Base-by-base conservation (phyloP, 2,329 filamentous ascomycete species). In the Fusarium staphyleae region DNA sequence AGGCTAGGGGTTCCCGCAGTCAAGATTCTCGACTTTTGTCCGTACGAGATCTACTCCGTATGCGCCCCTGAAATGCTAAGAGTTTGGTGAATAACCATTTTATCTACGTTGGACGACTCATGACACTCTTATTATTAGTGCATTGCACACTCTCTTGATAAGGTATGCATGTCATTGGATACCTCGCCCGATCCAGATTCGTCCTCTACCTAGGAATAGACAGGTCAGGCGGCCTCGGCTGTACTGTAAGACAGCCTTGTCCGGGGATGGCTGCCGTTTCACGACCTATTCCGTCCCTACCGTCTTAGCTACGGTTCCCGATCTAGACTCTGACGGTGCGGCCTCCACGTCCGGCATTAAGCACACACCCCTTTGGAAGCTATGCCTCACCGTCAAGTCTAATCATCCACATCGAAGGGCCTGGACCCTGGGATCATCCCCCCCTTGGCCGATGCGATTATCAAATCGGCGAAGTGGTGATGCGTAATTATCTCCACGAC, bases 351-450 rank as follows among this genome's bases (percentile, higher is more conserved):
- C 37, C 19, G 39, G 41, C 47, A 34, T 42, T 63, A 62, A 49
- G 33, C 29, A 43, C 51, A 66, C 61, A 36, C 48, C 63, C 55
- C 43, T 35, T 13, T 37, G 19, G 7, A 29, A 52, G 34, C 45
- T 41, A 55, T 28, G 41, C 28, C 41, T 45, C 60, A 53, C 58
- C 55, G 53, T 66, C 60, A 54, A 41, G 37, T 48, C 55, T 42
- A 18, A 42, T 32, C 41, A 56, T 51, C 52, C 57, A 61, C 48
- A 56, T 66, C 60, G 63, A 66, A 65, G 60, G 63, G 63, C 63
- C 63, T 65, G 52, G 63, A 66, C 63, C 63, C 51, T 56, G 58
- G 57, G 63, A 66, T 66, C 63, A 60, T 58, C 63, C 48, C 55
- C 55, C 59, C 60, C 40, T 51, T 41, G 33, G 33, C 47, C 46